These are phyloP conservation scores for Asclepias syriaca DNA, from an alignment of 257 asterid genomes.

Conservation along the genomic window DNA sequence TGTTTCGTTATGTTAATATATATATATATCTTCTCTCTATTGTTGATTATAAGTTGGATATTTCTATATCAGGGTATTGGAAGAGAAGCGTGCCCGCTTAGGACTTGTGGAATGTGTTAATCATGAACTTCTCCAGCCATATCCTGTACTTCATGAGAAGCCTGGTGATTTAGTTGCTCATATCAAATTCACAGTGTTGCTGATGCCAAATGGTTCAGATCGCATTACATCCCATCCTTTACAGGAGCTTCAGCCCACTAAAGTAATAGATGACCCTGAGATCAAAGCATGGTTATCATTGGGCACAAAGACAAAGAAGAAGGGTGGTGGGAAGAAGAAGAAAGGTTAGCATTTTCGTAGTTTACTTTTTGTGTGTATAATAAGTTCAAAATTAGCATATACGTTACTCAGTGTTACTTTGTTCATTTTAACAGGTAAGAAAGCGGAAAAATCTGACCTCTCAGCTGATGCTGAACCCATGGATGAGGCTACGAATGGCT, in stretches of 20 bases:
- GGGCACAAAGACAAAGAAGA: conserved; percentile 65
- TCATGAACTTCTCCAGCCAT: conserved; percentile 80
- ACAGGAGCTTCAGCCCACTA: conserved; percentile 67
- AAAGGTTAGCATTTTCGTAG: conserved; percentile 40
- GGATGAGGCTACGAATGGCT: conserved; percentile 1
- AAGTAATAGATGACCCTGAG: conserved; percentile 66
- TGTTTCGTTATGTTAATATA: background rate
- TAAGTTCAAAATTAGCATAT: background rate
- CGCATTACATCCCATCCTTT: conserved; percentile 65
- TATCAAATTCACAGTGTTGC: conserved; percentile 69
- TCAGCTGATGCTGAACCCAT: conserved; percentile 3
- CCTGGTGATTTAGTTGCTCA: conserved; percentile 88
- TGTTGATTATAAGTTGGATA: background rate
- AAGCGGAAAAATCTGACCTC: conserved; percentile 9
- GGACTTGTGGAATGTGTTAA: conserved; percentile 84
- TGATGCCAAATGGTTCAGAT: conserved; percentile 86
- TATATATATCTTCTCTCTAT: background rate
- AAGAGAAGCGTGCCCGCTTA: conserved; percentile 76
- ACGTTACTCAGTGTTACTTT: too few species aligned
- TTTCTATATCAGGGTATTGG: conserved; percentile 57
- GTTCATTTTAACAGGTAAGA: conserved; percentile 4
- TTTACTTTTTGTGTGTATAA: background rate
- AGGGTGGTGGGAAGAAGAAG: conserved; percentile 88
- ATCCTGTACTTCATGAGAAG: conserved; percentile 85
- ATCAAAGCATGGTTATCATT: conserved; percentile 70